Percentiles rank a stretch among this genome's conserved stretches.
phyloP scores from a whole-genome alignment of 2,329 filamentous ascomycete species.

The Colletotrichum trifolii region DNA sequence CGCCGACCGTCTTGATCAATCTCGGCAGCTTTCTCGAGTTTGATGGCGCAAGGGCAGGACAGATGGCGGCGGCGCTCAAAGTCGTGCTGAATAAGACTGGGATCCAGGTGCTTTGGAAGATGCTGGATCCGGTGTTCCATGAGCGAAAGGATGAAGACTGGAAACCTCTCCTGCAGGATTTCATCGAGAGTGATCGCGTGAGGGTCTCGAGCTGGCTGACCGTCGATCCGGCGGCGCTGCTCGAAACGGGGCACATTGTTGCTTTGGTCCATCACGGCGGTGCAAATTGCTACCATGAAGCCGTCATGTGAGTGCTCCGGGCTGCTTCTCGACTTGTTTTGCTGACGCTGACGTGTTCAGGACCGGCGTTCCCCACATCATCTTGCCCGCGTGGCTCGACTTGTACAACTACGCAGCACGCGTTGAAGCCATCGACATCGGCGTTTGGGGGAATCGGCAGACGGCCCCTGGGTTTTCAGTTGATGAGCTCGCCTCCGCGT shows the following conservation, averaged over 20 bases:
- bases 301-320: constrained; percentile 48
- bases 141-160: constrained; percentile 36
- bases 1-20: constrained; percentile 43
- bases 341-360: constrained; percentile 41
- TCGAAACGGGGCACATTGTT: constrained; percentile 49
- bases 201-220: constrained; percentile 44
- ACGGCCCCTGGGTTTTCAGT: constrained; percentile 46
- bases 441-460: constrained; percentile 50
- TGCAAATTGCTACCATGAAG: constrained; percentile 56
- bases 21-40: constrained; percentile 41
- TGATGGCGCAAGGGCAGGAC: constrained; percentile 38
- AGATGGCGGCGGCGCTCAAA: constrained; percentile 43
- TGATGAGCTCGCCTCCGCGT: constrained; percentile 41
- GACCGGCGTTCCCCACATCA: constrained; percentile 55
- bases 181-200: constrained; percentile 39
- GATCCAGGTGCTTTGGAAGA: constrained; percentile 49
- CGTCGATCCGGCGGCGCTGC: constrained; percentile 46
- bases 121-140: neutral
- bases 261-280: constrained; percentile 54
- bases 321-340: neutral
- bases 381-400: constrained; percentile 59
- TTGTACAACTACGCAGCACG: constrained; percentile 56
- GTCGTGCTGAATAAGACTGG: constrained; percentile 38
- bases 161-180: constrained; percentile 33
- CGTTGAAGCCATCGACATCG: constrained; percentile 55